Evolutionary conservation across 352 stramenopile genomes (phyloP), one percentile per base, ranked within the genome.

Genomic region (Phytophthora tubulina): DNA sequence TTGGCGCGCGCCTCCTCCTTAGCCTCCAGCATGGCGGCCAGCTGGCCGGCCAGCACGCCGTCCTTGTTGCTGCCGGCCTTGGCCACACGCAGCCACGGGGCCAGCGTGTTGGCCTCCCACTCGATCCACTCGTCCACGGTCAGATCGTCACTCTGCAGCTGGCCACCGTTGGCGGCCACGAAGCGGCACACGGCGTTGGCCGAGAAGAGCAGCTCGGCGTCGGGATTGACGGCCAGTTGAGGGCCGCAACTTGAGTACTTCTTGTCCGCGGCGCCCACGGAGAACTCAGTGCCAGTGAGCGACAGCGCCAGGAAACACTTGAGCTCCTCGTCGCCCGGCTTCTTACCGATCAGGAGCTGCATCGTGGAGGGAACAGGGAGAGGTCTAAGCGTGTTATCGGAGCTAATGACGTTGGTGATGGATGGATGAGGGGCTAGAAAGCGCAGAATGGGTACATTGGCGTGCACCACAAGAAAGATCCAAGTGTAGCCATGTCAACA

Each of bases 91-190:
- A 93, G 73, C 81, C 81, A 93, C 13, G 80, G 84, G 35, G 76
- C 58, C 38, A 93, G 78, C 62, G 86, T 79, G 36, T 89, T 80
- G 55, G 80, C 82, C 70, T 96, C 89, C 89, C 89, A 96, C 60
- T 92, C 86, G 31, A 96, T 31, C 82, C 86, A 96, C 52, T 96
- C 89, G 62, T 96, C 87, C 39, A 96, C 86, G 2, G 85, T 81
- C 36, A 95, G 66, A 53, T 96, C 87, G 6, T 96, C 85, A 42
- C 73, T 78, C 55, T 91, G 77, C 35, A 96, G 72, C 63, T 79
- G 62, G 21, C 76, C 57, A n/a, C 74, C 72, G n/a, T 82, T 72
- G 8, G 75, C 70, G 42, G 87, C 85, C 30, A 95, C 54, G 69
- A 92, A 96, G 60, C 86, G 89, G 63, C 76, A 89, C 49, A 96